Conservation (phyloP, 495 filamentous ascomycete genomes). For the Margaritispora aquatica region DNA sequence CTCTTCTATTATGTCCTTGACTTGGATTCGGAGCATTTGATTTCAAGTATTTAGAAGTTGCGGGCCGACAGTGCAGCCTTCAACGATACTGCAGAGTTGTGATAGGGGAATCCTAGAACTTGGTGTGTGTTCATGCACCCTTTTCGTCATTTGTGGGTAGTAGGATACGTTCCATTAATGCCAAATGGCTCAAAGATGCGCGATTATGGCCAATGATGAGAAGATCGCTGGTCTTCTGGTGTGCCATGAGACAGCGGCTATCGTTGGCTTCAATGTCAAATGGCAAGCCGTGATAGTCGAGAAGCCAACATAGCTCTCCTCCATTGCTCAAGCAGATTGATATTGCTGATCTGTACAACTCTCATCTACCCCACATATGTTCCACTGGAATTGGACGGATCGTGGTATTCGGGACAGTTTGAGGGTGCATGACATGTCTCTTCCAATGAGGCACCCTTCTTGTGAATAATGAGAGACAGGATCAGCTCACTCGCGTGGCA, state of each 20-base stretch:
- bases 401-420: not conserved
- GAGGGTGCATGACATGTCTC: conserved; percentile 5
- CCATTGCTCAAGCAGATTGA: too few relatives aligned
- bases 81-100: not conserved
- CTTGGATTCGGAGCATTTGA: too few relatives aligned
- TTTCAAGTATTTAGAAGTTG: not conserved
- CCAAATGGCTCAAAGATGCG: not conserved
- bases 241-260: not conserved
- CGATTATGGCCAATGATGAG: not conserved
- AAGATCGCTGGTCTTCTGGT: not conserved
- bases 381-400: not conserved
- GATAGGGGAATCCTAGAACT: conserved; percentile 12
- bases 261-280: not conserved
- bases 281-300: not conserved
- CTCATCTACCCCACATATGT: not conserved
- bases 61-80: conserved; percentile 18
- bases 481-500: conserved; percentile 2
- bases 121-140: conserved; percentile 8
- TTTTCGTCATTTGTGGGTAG: conserved; percentile 16
- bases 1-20: not conserved
- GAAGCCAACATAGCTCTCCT: not conserved
- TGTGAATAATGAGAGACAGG: too few relatives aligned
- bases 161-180: conserved; percentile 3
- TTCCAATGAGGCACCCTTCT: not conserved
- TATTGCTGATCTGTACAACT: not conserved